Percentiles rank a stretch among this genome's conserved stretches.
phyloP scores from a whole-genome alignment of 1,284 basidiomycete species.

The Heterobasidion parviporum region DNA sequence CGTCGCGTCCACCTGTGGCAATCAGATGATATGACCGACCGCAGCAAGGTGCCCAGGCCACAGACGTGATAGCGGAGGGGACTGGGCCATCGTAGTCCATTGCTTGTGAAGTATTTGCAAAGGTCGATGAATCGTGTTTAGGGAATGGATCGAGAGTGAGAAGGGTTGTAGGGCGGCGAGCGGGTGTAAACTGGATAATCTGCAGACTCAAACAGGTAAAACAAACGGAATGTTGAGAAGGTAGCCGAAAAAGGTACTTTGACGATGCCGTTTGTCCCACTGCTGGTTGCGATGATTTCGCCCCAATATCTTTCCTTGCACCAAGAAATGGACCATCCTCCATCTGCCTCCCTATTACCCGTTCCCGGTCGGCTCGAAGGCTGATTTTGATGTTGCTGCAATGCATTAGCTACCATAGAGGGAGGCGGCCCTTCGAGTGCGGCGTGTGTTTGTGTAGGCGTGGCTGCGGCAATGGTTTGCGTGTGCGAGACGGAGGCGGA shows the following conservation, averaged over 20 bases:
- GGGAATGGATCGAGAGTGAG: conserved; percentile 25
- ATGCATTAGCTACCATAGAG: conserved; percentile 50
- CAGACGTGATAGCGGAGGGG: conserved; percentile 61
- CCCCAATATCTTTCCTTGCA: conserved; percentile 94
- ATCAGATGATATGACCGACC: conserved; percentile 88
- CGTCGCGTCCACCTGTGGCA: conserved; percentile 82
- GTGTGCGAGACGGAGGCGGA: conserved; percentile 36
- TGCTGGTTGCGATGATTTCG: conserved; percentile 71
- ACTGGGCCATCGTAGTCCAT: conserved; percentile 27
- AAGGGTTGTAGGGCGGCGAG: conserved; percentile 31
- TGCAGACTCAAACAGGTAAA: conserved; percentile 12
- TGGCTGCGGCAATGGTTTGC: conserved; percentile 48
- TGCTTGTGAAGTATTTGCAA: conserved; percentile 19
- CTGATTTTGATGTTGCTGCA: conserved; percentile 44
- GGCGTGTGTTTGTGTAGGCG: conserved; percentile 56
- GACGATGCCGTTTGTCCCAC: conserved; percentile 64
- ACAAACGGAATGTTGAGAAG: not conserved
- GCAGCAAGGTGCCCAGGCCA: conserved; percentile 88
- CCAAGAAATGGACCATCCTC: conserved; percentile 90
- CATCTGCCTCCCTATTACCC: conserved; percentile 72
- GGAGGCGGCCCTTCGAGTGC: conserved; percentile 49
- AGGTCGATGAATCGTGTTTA: conserved; percentile 23
- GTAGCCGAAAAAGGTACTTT: conserved; percentile 43
- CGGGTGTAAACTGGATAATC: conserved; percentile 55
- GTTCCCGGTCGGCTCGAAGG: conserved; percentile 38